Evolutionary conservation across 495 filamentous ascomycete genomes (phyloP).

Genomic region (Aspergillus asperescens): DNA sequence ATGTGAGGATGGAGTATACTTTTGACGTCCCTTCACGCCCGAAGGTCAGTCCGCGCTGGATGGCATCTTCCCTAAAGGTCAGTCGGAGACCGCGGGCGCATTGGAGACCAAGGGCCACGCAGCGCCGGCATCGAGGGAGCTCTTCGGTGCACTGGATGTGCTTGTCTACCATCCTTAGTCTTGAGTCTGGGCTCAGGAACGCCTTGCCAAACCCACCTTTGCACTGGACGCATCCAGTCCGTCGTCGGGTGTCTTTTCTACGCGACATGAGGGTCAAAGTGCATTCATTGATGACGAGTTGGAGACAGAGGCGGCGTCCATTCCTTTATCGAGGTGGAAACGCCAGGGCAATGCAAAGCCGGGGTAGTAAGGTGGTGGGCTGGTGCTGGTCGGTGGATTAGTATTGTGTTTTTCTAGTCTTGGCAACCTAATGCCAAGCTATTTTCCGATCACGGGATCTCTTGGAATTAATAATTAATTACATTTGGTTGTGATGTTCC

Average conservation of each 20-base stretch:
- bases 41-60: constrained; percentile 18
- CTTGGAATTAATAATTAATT: too few relatives aligned
- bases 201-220: constrained; percentile 8
- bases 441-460: too few relatives aligned
- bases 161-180: constrained; percentile 2
- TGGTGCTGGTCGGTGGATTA: too few relatives aligned
- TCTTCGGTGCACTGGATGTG: constrained; percentile 23
- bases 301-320: too few relatives aligned
- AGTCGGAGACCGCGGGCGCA: constrained; percentile 17
- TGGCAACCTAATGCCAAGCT: too few relatives aligned
- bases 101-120: constrained; percentile 7
- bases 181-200: not conserved
- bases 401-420: too few relatives aligned
- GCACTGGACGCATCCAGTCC: constrained; percentile 20
- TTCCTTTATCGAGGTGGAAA: too few relatives aligned
- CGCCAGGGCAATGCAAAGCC: too few relatives aligned
- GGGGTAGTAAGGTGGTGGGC: too few relatives aligned
- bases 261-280: not conserved
- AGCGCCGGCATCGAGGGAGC: constrained; percentile 14
- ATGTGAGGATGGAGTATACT: not conserved
- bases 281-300: too few relatives aligned
- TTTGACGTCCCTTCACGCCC: constrained; percentile 19
- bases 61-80: constrained; percentile 19
- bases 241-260: constrained; percentile 15
- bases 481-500: too few relatives aligned